Base-by-base conservation (phyloP, 2,329 filamentous ascomycete species). In the Colletotrichum truncatum region DNA sequence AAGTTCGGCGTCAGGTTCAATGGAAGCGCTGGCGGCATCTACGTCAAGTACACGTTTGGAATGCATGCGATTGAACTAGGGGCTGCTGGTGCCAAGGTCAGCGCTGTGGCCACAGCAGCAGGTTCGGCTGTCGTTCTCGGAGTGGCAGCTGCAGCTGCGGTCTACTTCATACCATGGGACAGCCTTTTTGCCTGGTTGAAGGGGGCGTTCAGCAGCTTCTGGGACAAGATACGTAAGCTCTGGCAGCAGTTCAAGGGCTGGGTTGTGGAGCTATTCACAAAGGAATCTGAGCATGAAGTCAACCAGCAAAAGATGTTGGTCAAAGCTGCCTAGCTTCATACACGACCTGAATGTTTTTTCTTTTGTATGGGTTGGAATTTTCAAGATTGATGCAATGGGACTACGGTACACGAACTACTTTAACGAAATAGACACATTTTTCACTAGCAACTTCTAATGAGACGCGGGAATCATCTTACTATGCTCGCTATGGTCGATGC, bases 81-180 rank as follows among this genome's bases (percentile, higher is more conserved):
- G 10, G 56, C 56, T 14, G 56, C 56, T 8, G 56, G 56, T 7
- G 56, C 48, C 10, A 60, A 51, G 43, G 45, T 49, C 21, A 51
- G 30, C 10, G 30, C 32, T 2, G 48, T 52, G n/a, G 48, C 48
- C 0, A 52, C 48, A 7, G 48, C 48, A 10, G 48, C 48, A 6
- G 56, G 56, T 8, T 34, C 43, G 2, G 45, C 56, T 18, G 36
- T 60, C 10, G 45, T 60, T 12, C 56, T 60, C 6, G 56, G 56
- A 3, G 56, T 60, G n/a, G 56, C 28, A 10, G 46, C 56, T 18
- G 56, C 41, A 14, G 56, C 56, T 12, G 56, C 56, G 56, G 46
- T 60, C 6, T 60, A 60, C 30, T 60, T 60, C 23, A 60, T 60
- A 3, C 56, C 56, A 10, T 60, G 56, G 56, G 56, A 60, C 23